Conservation (phyloP, 768 basidiomycete genomes). For the Terana coerulea region DNA sequence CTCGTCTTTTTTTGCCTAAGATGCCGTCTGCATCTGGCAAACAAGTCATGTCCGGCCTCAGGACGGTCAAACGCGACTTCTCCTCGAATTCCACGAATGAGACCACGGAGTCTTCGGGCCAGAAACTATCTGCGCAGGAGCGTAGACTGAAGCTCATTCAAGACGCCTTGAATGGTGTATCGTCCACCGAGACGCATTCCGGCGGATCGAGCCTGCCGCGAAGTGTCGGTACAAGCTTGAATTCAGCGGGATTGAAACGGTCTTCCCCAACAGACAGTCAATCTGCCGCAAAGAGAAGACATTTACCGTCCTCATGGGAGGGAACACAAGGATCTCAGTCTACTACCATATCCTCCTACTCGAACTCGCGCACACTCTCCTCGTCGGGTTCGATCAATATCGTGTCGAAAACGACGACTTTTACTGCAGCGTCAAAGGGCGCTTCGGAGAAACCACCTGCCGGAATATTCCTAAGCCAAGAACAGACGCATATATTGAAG, state of each 20-base stretch:
- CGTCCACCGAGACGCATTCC: too few relatives aligned
- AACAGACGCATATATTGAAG: constrained; percentile 81
- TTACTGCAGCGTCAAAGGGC: neutral
- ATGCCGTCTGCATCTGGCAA: constrained; percentile 14
- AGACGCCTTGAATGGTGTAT: constrained; percentile 41
- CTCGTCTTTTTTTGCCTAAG: neutral
- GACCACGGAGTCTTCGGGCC: neutral
- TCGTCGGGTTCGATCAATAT: neutral
- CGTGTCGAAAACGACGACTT: constrained; percentile 14
- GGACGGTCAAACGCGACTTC: constrained; percentile 60
- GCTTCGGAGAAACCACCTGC: constrained; percentile 24
- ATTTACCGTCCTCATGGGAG: constrained; percentile 50
- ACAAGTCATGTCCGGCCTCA: constrained; percentile 52
- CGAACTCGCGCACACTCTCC: constrained; percentile 4
- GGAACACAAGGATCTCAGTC: constrained; percentile 6
- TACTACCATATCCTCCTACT: neutral
- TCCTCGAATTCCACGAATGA: constrained; percentile 33
- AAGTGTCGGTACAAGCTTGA: constrained; percentile 16
- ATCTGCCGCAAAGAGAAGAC: constrained; percentile 48
- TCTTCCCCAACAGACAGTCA: constrained; percentile 18
- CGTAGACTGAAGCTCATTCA: constrained; percentile 56
- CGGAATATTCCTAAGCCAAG: constrained; percentile 67
- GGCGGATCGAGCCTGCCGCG: constrained; percentile 15
- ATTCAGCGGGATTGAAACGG: constrained; percentile 26
- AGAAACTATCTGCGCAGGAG: constrained; percentile 19